Conservation (phyloP, 306 rosid species). For the Vigna radiata region DNA sequence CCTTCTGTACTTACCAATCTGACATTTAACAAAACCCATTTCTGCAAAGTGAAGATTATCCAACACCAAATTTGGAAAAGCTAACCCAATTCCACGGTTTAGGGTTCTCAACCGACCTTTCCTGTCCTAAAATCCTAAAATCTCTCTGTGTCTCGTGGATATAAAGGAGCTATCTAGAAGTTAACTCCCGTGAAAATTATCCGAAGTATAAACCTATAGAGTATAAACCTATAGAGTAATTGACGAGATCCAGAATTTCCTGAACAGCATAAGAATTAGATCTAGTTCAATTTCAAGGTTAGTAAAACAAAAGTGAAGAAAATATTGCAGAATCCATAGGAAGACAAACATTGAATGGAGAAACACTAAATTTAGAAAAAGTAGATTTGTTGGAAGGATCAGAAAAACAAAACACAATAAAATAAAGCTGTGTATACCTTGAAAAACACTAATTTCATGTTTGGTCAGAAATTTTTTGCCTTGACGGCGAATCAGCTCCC, state of each 20-base stretch:
- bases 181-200: background rate
- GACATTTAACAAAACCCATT: conserved; percentile 3
- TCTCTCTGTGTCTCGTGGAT: background rate
- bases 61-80: background rate
- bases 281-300: conserved; percentile 16
- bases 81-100: conserved; percentile 12
- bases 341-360: background rate
- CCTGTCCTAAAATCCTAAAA: background rate
- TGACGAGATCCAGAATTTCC: background rate
- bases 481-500: conserved; percentile 22
- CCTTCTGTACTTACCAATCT: background rate
- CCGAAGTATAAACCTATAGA: background rate
- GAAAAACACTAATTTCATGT: conserved; percentile 5
- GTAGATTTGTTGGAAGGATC: background rate
- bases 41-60: background rate
- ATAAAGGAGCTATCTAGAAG: conserved; percentile 13
- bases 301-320: background rate
- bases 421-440: background rate
- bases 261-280: conserved; percentile 18
- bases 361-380: too few relatives aligned
- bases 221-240: conserved; percentile 4
- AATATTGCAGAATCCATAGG: background rate
- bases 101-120: background rate
- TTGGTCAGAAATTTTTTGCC: background rate
- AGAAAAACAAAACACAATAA: background rate